Percentiles rank a stretch among this genome's conserved stretches.
Evolutionary conservation across 176 grass and related monocot genomes (phyloP).

Genomic region (Bromus sterilis): DNA sequence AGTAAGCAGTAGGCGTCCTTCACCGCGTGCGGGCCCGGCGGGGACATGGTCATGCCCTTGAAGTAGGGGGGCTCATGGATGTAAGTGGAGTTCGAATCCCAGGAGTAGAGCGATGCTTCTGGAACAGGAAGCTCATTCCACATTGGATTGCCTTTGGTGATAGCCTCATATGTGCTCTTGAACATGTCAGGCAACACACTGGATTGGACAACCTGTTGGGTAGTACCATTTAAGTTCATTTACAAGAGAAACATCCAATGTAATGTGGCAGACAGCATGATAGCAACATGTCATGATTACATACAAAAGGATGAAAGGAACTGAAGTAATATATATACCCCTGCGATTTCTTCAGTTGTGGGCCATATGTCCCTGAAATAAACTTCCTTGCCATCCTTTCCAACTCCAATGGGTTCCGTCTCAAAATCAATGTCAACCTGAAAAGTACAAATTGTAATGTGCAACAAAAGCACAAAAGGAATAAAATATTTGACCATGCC

Average conservation of each 20-base stretch:
- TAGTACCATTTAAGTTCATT: slow-evolving; percentile 17
- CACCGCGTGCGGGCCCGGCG: slow-evolving; percentile 57
- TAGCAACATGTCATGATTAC: not conserved
- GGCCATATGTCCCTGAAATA: slow-evolving; percentile 98
- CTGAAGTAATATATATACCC: slow-evolving; percentile 36
- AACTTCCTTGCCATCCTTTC: slow-evolving; percentile 78
- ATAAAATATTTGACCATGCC: not conserved
- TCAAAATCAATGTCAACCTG: slow-evolving; percentile 99
- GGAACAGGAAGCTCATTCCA: slow-evolving; percentile 86
- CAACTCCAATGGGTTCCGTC: slow-evolving; percentile 82
- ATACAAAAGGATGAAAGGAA: slow-evolving; percentile 1
- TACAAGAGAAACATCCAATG: not conserved
- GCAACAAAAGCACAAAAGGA: not conserved
- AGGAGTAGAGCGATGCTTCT: slow-evolving; percentile 62
- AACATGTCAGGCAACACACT: slow-evolving; percentile 92
- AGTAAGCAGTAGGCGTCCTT: slow-evolving; percentile 83
- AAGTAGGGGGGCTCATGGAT: slow-evolving; percentile 91
- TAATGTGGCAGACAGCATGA: not conserved
- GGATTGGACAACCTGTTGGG: slow-evolving; percentile 67
- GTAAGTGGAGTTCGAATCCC: slow-evolving; percentile 81
- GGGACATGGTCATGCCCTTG: slow-evolving; percentile 86
- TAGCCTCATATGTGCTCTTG: slow-evolving; percentile 80
- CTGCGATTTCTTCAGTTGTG: slow-evolving; percentile 84
- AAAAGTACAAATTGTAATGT: slow-evolving; percentile 21
- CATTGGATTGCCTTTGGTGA: slow-evolving; percentile 89